phyloP scores from a whole-genome alignment of 2,329 filamentous ascomycete species.

The Parastagonospora nodorum region DNA sequence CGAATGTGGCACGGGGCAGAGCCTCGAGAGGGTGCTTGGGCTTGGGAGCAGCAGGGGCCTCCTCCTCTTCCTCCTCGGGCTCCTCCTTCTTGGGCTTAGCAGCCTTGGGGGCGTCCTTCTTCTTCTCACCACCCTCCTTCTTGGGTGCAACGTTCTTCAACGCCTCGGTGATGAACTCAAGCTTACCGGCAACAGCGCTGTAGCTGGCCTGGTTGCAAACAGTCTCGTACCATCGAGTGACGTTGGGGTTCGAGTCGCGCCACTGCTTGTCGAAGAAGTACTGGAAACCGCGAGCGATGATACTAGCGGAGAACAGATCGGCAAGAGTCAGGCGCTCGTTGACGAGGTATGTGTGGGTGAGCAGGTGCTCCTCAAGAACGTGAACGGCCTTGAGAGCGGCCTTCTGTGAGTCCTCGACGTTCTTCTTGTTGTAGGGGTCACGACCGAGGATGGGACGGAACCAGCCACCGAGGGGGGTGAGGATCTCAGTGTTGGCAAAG shows the following conservation, averaged over 20 bases:
- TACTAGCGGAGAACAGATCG: conserved; percentile 81
- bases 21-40: conserved; percentile 94
- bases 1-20: conserved; percentile 77
- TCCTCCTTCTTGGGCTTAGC: conserved; percentile 60
- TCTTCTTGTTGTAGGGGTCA: conserved; percentile 97
- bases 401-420: conserved; percentile 79
- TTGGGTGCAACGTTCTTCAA: conserved; percentile 76
- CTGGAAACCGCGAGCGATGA: conserved; percentile 87
- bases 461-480: conserved; percentile 75
- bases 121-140: conserved; percentile 70
- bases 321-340: conserved; percentile 97
- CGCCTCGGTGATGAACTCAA: conserved; percentile 80
- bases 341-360: conserved; percentile 94
- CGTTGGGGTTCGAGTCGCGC: conserved; percentile 80
- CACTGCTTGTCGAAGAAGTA: conserved; percentile 92
- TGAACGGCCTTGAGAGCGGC: conserved; percentile 68
- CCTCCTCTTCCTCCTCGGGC: conserved; percentile 67
- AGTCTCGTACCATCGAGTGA: conserved; percentile 93
- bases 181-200: conserved; percentile 75
- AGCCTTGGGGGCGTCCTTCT: conserved; percentile 70
- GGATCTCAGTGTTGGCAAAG: conserved; percentile 88
- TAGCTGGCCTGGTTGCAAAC: conserved; percentile 92
- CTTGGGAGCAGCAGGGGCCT: conserved; percentile 72
- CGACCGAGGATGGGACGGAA: conserved; percentile 83
- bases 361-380: conserved; percentile 84